Conservation (phyloP, 2,329 filamentous ascomycete genomes). For the Dendrostoma leiphaemia region DNA sequence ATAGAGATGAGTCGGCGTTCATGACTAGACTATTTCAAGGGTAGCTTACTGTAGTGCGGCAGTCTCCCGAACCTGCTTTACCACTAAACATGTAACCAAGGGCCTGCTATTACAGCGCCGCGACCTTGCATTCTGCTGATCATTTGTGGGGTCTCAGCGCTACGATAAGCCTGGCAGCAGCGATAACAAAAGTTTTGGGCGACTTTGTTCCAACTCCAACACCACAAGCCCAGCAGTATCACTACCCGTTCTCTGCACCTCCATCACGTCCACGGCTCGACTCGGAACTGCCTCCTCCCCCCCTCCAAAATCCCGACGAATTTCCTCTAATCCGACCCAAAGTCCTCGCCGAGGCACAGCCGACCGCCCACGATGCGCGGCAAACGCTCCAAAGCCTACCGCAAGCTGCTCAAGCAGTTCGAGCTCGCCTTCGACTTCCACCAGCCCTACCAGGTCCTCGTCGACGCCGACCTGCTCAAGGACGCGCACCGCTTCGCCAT, state of each 20-base stretch:
- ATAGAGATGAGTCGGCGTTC: too few relatives aligned
- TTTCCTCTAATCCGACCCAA: not conserved
- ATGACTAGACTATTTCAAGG: not conserved
- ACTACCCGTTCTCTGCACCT: too few relatives aligned
- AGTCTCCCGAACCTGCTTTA: too few relatives aligned
- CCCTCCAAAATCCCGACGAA: not conserved
- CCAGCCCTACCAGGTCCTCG: constrained; percentile 88
- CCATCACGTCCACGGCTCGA: too few relatives aligned
- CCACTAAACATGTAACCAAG: not conserved
- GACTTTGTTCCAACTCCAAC: not conserved
- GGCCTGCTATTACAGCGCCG: not conserved
- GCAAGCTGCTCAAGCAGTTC: constrained; percentile 92
- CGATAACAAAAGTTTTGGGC: not conserved
- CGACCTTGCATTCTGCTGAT: not conserved
- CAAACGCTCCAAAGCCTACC: constrained; percentile 54
- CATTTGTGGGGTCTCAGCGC: not conserved
- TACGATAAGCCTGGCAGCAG: not conserved
- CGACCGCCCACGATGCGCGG: constrained; percentile 41
- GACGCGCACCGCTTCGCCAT: constrained; percentile 85
- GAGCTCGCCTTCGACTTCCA: constrained; percentile 85
- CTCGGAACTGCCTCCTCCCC: not conserved
- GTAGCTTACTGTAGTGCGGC: too few relatives aligned
- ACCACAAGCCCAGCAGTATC: not conserved
- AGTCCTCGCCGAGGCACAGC: not conserved
- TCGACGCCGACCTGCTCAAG: constrained; percentile 82